Conservation (phyloP, 108 stramenopile species). For the Cylindrotheca closterium region DNA sequence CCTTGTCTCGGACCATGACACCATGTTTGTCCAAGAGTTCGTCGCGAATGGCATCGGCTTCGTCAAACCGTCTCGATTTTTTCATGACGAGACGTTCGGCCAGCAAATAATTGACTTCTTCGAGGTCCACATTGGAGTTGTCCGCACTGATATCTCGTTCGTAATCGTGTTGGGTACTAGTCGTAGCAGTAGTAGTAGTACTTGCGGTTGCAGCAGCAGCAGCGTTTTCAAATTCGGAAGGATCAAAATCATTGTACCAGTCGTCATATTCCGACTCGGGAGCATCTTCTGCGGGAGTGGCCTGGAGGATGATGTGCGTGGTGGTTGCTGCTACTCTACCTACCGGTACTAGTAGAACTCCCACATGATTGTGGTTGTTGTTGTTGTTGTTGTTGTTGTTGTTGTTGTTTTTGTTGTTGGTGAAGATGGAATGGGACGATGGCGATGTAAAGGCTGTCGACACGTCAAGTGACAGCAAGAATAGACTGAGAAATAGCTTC, state of each 20-base stretch:
- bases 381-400: too few relatives aligned
- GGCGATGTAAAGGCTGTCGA: too few relatives aligned
- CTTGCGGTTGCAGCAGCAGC: neutral
- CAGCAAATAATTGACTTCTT: conserved; percentile 46
- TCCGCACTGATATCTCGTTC: conserved; percentile 50
- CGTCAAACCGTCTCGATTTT: conserved; percentile 45
- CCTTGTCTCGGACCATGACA: conserved; percentile 51
- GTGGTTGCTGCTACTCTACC: too few relatives aligned
- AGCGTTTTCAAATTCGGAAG: conserved; percentile 19
- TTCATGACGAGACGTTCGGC: conserved; percentile 42
- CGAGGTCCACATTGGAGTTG: conserved; percentile 47
- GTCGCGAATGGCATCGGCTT: conserved; percentile 77
- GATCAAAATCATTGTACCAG: conserved; percentile 47
- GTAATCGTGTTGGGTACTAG: conserved; percentile 33
- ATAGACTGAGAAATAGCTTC: too few relatives aligned
- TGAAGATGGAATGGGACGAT: too few relatives aligned
- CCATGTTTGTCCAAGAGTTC: conserved; percentile 35
- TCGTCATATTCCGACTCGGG: conserved; percentile 34
- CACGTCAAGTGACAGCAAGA: too few relatives aligned
- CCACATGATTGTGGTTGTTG: too few relatives aligned
- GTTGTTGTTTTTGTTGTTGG: too few relatives aligned
- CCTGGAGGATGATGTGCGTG: too few relatives aligned
- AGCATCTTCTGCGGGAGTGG: neutral
- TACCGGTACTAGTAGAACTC: too few relatives aligned
- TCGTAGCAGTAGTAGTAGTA: neutral